These are phyloP conservation scores for Malus domestica DNA, from an alignment of 306 rosid genomes.

Conservation along the genomic window DNA sequence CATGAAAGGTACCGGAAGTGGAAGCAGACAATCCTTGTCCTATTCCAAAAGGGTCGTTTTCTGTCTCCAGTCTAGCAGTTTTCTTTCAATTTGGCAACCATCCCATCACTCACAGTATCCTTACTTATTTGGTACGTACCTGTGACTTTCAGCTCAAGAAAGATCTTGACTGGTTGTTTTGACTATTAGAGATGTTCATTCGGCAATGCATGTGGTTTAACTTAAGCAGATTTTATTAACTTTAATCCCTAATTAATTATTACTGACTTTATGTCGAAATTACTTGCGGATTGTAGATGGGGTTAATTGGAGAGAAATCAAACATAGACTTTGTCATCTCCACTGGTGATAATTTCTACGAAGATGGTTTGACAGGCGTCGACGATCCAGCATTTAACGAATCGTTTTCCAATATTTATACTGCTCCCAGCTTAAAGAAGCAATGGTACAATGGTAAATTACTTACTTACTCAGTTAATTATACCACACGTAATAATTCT, in stretches of 20 bases:
- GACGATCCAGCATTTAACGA: slow-evolving; percentile 37
- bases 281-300: slow-evolving; percentile 43
- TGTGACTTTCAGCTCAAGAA: neutral
- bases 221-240: neutral
- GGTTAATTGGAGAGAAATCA: slow-evolving; percentile 43
- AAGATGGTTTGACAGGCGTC: slow-evolving; percentile 34
- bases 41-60: neutral
- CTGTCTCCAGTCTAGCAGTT: neutral
- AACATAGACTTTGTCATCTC: slow-evolving; percentile 56
- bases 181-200: neutral
- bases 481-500: too few species aligned
- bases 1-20: too few species aligned
- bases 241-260: neutral
- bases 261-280: neutral
- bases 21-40: too few species aligned
- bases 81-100: neutral
- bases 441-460: slow-evolving; percentile 51
- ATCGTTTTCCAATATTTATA: slow-evolving; percentile 59
- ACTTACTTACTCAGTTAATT: neutral
- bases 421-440: slow-evolving; percentile 52
- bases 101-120: neutral
- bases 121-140: neutral
- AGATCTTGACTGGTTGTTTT: neutral
- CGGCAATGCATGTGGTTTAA: neutral
- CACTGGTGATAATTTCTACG: slow-evolving; percentile 67